Base-by-base conservation (phyloP, 441 rosid genomes). In the Corymbia calophylla region DNA sequence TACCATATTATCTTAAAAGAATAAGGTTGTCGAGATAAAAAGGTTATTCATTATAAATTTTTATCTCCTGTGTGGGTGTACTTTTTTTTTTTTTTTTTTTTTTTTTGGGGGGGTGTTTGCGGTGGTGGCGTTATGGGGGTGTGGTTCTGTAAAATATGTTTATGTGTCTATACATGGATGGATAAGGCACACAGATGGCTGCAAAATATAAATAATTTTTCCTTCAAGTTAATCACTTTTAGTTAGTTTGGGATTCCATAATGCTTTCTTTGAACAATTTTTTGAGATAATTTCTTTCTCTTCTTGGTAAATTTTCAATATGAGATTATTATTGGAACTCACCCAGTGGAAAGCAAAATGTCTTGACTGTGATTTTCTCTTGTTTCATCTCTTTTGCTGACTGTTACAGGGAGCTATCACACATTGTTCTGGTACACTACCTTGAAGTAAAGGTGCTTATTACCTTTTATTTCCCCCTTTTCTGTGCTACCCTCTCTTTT, bases 361-460 rank as follows among this genome's bases (percentile, higher is more conserved):
- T 89, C 87, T 88, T 88, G 89, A 89, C 90, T n/a, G 49, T 53
- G 35, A 31, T 66, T 18, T 56, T 92, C 89, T 88, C 87, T 80
- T 88, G 90, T 89, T 90, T 87, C 89, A 81, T 89, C 62, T 89
- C 39, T 39, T 81, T 87, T 68, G 73, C 90, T 88, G 90, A 90
- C 86, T 90, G 86, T 88, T 92, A 93, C 98, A 97, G 99, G 95
- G 95, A 96, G 91, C 96, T 93, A 89, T 93, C 96, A 10, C 94
- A 95, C 92, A 97, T 97, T 77, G 99, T 96, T 90, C 94, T 97
- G 90, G 99, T 97, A 87, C 99, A 97, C 91, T 97, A 97, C 90
- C 94, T 93, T 31, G 99, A 96, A 91, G 98, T 97, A 77, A 95
- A 95, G 99, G 99, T 86, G 66, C n/a, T 19, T 86, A 54, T 55